Percentiles rank a stretch among this genome's conserved stretches.
These are phyloP conservation scores for Dentipellis sp. DNA, from an alignment of 768 basidiomycete genomes.

Conservation along the genomic window DNA sequence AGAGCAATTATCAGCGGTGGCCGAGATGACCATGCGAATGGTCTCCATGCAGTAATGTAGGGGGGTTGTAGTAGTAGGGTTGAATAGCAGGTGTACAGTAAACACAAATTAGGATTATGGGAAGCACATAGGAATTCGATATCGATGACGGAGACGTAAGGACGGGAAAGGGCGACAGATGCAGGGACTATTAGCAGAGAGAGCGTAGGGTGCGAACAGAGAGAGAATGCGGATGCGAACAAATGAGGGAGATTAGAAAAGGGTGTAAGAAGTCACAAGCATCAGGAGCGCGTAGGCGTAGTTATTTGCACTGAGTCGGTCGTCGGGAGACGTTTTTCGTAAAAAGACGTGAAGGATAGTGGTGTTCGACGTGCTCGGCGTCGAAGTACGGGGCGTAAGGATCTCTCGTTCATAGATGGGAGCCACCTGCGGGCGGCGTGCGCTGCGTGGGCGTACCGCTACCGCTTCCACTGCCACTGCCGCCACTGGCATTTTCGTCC, in stretches of 20 bases:
- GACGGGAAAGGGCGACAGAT: neutral
- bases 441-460: slow-evolving; percentile 3
- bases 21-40: neutral
- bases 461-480: slow-evolving; percentile 1
- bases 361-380: neutral
- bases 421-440: slow-evolving; percentile 1
- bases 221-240: neutral
- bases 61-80: neutral
- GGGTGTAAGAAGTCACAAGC: neutral
- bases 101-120: neutral
- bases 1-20: neutral
- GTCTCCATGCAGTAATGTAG: neutral
- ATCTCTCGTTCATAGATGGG: neutral
- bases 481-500: slow-evolving; percentile 6
- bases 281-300: neutral
- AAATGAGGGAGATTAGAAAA: neutral
- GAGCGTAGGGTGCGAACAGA: neutral
- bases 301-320: neutral
- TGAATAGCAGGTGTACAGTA: neutral
- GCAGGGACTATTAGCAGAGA: neutral
- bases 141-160: neutral
- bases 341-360: neutral
- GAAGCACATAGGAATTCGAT: neutral
- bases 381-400: neutral
- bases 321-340: neutral